Evolutionary conservation across 257 asterid genomes (phyloP), one percentile per base, ranked within the genome.

Genomic region (Salvia splendens): DNA sequence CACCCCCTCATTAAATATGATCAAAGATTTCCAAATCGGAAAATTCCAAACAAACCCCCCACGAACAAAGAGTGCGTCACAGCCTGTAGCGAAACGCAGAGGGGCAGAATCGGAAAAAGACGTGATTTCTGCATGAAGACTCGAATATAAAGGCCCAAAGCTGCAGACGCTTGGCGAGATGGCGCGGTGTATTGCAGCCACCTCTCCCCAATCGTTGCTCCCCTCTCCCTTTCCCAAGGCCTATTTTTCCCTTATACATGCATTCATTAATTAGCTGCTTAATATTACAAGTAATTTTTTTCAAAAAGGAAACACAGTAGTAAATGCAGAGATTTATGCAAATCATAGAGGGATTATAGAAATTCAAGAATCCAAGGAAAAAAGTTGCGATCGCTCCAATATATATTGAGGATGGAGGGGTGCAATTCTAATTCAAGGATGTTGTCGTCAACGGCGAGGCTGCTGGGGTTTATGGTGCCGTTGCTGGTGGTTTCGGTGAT

Each of bases 151-250:
- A 86, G 92, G 86, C 54, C 50, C 16, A 68, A 4, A 57, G 9
- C 42, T 71, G 65, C 5, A 48, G 94, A 83, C 95, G 97, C 91
- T 79, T 89, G 96, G 86, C 95, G 63, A 68, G 16, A 33, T 68
- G 72, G 74, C 78, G 76, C 55, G 46, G 79, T 69, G 74, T 75
- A n/a, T 77, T 48, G 76, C 87, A 77, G 87, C 85, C 92, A 77
- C 50, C 71, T 79, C 82, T 76, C 81, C 61, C 79, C 87, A 76
- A 77, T 77, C 75, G 76, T 59, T 49, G 2, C 48, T 59, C 70
- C 45, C 33, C 45, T 30, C 33, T 53, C 12, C 40, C 14, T 49
- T 57, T 59, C 73, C 61, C 64, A 45, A 61, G 65, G 43, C 2
- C 45, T 36, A 35, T 50, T 2, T 15, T n/a, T 17, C 69, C 41